A percentile compares a stretch with the other conserved stretches of the same genome.
phyloP scores from a whole-genome alignment of 345 rosid genomes.

The Eucalyptus sideroxylon region DNA sequence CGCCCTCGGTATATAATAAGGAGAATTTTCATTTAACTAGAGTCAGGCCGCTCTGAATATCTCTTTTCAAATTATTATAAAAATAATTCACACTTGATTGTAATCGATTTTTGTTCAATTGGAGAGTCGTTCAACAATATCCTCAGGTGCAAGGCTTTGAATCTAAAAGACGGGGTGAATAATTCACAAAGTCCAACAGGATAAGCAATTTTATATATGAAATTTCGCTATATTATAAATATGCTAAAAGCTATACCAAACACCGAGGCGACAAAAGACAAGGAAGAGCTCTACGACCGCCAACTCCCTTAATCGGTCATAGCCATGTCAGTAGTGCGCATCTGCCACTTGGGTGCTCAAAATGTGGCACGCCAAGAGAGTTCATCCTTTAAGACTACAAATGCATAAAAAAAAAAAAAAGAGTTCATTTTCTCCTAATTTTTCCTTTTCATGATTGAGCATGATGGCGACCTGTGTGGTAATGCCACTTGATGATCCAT shows the following conservation, averaged over 20 bases:
- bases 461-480: not conserved
- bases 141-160: not conserved
- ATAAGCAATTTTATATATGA: not conserved
- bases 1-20: fast-evolving
- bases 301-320: not conserved
- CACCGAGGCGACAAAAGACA: not conserved
- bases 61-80: no score
- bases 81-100: not conserved
- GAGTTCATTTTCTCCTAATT: not conserved
- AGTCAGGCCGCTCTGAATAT: fast-evolving
- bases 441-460: not conserved
- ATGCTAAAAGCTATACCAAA: not conserved
- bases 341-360: not conserved
- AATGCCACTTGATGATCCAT: not conserved
- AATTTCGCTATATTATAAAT: no score
- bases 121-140: not conserved
- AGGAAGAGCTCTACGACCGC: not conserved
- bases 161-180: not conserved
- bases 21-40: no score
- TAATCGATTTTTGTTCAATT: not conserved
- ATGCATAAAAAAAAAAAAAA: no score
- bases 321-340: not conserved
- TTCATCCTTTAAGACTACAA: no score
- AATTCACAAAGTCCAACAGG: not conserved
- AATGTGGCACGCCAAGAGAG: not conserved